Conservation (phyloP, 208 protist species). For the Wallacemonas collosoma region DNA sequence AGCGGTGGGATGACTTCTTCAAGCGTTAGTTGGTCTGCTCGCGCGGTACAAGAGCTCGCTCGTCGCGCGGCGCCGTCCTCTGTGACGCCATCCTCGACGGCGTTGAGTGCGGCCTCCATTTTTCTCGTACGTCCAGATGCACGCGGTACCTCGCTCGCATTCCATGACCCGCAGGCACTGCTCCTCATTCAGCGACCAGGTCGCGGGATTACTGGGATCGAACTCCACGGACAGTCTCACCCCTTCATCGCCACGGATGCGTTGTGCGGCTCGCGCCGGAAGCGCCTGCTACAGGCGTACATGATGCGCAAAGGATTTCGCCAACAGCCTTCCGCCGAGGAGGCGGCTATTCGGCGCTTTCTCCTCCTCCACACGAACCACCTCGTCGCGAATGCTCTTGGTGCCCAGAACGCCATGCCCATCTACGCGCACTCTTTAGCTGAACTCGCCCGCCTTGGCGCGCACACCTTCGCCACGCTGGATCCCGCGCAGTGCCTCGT, state of each 20-base stretch:
- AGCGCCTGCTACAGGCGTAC: conserved; percentile 27
- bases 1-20: conserved; percentile 18
- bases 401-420: conserved; percentile 25
- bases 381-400: conserved; percentile 35
- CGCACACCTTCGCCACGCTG: conserved; percentile 33
- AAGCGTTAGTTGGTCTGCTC: conserved; percentile 27
- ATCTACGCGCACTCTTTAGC: conserved; percentile 72
- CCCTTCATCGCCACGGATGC: conserved; percentile 14
- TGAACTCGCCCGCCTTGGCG: conserved; percentile 47
- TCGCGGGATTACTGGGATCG: conserved; percentile 35
- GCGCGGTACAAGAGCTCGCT: conserved; percentile 30
- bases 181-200: conserved; percentile 36
- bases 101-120: conserved; percentile 4
- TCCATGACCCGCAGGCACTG: conserved; percentile 17
- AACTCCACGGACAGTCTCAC: conserved; percentile 15
- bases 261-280: not conserved
- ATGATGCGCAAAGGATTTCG: conserved; percentile 31
- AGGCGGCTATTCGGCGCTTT: conserved; percentile 5
- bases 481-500: conserved; percentile 53
- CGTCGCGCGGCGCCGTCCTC: conserved; percentile 9
- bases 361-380: conserved; percentile 78
- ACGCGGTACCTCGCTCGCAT: conserved; percentile 3
- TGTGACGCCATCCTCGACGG: not conserved
- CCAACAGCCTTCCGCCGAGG: conserved; percentile 16
- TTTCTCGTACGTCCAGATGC: conserved; percentile 13